These are phyloP conservation scores for Calonectria henricotiae DNA, from an alignment of 2,329 filamentous ascomycete species.

Conservation along the genomic window DNA sequence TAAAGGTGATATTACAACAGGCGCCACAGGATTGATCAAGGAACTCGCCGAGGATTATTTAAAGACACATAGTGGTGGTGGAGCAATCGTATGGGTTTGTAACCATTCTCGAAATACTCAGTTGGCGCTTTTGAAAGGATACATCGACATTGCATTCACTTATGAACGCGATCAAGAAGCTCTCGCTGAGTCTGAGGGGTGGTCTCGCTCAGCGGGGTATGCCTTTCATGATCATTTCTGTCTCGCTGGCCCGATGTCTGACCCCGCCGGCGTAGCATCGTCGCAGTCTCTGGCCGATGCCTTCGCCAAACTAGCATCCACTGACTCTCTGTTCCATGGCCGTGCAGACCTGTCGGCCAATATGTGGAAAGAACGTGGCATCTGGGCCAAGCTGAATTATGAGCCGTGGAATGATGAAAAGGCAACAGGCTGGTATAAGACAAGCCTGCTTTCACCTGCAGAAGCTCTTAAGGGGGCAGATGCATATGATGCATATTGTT, in stretches of 20 bases:
- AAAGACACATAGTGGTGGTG: not conserved
- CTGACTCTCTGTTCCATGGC: not conserved
- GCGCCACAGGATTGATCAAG: conserved; percentile 19
- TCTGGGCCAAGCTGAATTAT: not conserved
- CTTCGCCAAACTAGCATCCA: conserved; percentile 1
- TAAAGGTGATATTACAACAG: not conserved
- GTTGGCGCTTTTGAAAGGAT: conserved; percentile 15
- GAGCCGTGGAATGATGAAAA: conserved; percentile 4
- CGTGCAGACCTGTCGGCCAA: conserved; percentile 19
- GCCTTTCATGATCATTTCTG: conserved; percentile 26
- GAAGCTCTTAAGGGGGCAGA: not conserved
- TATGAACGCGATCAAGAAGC: conserved; percentile 27
- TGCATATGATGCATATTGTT: conserved; percentile 8
- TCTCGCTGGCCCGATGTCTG: conserved; percentile 8
- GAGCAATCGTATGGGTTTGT: conserved; percentile 20
- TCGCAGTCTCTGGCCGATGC: not conserved
- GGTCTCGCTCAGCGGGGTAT: conserved; percentile 14
- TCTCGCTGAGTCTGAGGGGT: conserved; percentile 5
- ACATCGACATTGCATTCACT: conserved; percentile 21
- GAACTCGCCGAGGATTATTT: conserved; percentile 25
- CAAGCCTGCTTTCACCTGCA: not conserved
- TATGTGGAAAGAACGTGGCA: conserved; percentile 25
- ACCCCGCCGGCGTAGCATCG: conserved; percentile 3
- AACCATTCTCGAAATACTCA: conserved; percentile 26
- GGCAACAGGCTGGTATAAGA: conserved; percentile 2